phyloP scores from a whole-genome alignment of 2,329 filamentous ascomycete genomes.

The Mariannaea sp. region DNA sequence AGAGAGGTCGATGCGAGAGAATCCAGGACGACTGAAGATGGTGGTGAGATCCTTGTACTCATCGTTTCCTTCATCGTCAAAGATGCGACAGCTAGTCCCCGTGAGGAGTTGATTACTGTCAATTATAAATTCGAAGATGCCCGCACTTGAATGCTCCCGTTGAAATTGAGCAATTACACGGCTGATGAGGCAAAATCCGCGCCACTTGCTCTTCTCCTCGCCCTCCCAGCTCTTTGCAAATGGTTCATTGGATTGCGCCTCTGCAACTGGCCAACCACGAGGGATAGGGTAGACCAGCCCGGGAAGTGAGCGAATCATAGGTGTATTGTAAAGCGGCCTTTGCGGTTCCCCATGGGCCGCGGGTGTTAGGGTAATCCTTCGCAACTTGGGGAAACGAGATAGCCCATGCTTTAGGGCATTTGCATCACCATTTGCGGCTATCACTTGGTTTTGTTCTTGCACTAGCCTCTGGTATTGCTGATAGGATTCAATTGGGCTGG shows the following conservation, averaged over 20 bases:
- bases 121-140: constrained; percentile 4
- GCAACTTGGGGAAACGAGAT: not conserved
- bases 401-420: not conserved
- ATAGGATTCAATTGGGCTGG: not conserved
- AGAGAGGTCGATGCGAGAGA: constrained; percentile 3
- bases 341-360: not conserved
- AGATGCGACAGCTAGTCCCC: constrained; percentile 1
- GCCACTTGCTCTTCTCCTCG: constrained; percentile 15
- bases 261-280: not conserved
- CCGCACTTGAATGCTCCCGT: not conserved
- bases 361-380: not conserved
- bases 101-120: constrained; percentile 3
- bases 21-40: not conserved
- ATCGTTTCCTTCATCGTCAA: not conserved
- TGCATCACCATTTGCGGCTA: not conserved
- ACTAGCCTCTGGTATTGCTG: no score
- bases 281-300: not conserved
- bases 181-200: not conserved
- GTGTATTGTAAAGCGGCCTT: not conserved
- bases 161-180: not conserved
- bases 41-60: constrained; percentile 1
- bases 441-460: not conserved
- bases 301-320: not conserved
- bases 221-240: not conserved
- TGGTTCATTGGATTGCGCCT: not conserved